Percentiles rank a stretch among this genome's conserved stretches.
These are phyloP conservation scores for Grigorovia yakushimaensis DNA, from an alignment of 805 yeast genomes.

Conservation along the genomic window DNA sequence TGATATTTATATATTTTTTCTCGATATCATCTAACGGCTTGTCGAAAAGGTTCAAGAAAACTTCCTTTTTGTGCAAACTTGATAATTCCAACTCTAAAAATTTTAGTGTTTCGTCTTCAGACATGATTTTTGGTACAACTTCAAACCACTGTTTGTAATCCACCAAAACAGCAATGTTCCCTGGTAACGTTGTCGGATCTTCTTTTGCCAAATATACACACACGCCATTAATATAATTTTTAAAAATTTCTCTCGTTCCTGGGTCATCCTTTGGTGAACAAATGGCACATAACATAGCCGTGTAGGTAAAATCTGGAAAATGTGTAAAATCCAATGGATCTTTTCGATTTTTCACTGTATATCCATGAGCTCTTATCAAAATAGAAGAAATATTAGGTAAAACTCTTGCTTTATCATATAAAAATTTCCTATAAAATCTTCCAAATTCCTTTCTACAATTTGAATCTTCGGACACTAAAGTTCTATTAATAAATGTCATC, in stretches of 20 bases:
- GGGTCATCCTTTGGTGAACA: slow-evolving; percentile 15
- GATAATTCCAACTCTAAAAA: slow-evolving; percentile 12
- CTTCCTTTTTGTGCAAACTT: slow-evolving; percentile 17
- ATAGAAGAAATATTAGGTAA: not conserved
- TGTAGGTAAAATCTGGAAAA: not conserved
- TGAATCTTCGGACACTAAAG: slow-evolving; percentile 22
- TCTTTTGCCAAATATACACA: slow-evolving; percentile 38
- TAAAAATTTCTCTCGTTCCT: slow-evolving; percentile 19
- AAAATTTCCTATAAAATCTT: slow-evolving; percentile 33
- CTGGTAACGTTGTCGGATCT: slow-evolving; percentile 41
- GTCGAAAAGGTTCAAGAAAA: slow-evolving; percentile 3
- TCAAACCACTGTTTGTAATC: slow-evolving; percentile 46
- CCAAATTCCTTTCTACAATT: slow-evolving; percentile 51
- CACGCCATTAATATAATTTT: slow-evolving; percentile 27
- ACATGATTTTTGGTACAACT: slow-evolving; percentile 25
- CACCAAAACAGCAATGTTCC: slow-evolving; percentile 56
- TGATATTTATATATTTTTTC: slow-evolving; percentile 47
- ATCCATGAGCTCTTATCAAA: not conserved
- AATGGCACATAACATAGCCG: slow-evolving; percentile 3
- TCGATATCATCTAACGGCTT: slow-evolving; percentile 20
- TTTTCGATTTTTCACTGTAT: not conserved
- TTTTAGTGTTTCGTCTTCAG: slow-evolving; percentile 12
- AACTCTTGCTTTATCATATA: not conserved
- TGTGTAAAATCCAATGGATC: not conserved
- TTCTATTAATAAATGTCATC: not conserved